These are phyloP conservation scores for Candida insectorum DNA, from an alignment of 805 yeast genomes.

Conservation along the genomic window DNA sequence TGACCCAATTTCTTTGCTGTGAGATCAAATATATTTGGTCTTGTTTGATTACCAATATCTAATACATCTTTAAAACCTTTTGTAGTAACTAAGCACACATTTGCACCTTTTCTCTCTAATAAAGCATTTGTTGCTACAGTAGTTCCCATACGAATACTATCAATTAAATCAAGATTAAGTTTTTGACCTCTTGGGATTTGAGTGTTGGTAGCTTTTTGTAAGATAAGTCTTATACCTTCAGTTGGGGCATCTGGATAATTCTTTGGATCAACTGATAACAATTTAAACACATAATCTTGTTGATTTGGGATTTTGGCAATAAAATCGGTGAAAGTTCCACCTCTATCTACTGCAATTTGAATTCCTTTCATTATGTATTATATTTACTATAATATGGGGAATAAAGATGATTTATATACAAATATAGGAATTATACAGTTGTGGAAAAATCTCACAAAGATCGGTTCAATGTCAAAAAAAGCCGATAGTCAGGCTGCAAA, in stretches of 20 bases:
- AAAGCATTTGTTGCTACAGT: constrained; percentile 96
- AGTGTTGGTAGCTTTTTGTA: constrained; percentile 56
- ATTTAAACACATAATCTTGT: constrained; percentile 68
- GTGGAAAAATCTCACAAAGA: no score
- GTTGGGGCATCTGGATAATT: constrained; percentile 90
- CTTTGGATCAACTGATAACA: constrained; percentile 83
- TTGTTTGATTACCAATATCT: constrained; percentile 83
- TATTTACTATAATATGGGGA: no score
- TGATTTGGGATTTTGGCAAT: constrained; percentile 46
- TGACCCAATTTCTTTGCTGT: constrained; percentile 69
- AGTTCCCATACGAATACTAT: constrained; percentile 83
- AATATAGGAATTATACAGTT: no score
- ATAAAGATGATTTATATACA: no score
- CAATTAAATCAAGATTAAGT: constrained; percentile 61
- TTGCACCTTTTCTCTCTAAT: constrained; percentile 87
- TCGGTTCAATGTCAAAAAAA: no score
- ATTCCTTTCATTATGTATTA: constrained; percentile 6
- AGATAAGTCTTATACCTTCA: constrained; percentile 80
- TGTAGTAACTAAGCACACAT: constrained; percentile 81
- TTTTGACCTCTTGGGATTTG: constrained; percentile 43
- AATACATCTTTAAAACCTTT: constrained; percentile 85
- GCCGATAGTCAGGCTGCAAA: no score
- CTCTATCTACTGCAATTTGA: constrained; percentile 43
- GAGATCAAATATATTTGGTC: constrained; percentile 87
- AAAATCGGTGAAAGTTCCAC: constrained; percentile 90